phyloP scores from a whole-genome alignment of 129 eudicot genomes.

The Ambrosia artemisiifolia region DNA sequence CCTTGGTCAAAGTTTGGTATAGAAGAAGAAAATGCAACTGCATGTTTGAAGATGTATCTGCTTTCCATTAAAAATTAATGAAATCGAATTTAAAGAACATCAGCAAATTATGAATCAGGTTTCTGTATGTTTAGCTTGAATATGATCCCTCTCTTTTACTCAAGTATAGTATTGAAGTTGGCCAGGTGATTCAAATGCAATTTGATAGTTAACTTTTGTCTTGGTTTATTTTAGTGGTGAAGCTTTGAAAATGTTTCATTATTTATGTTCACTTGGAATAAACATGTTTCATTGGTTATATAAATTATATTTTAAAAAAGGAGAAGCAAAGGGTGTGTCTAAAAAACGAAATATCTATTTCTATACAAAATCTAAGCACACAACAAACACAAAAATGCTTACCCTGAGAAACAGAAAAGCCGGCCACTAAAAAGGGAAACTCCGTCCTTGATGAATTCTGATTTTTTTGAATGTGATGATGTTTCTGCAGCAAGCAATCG shows the following conservation, averaged over 20 bases:
- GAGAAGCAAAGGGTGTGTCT: background rate
- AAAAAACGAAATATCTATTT: background rate
- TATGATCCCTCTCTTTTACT: background rate
- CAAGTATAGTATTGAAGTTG: background rate
- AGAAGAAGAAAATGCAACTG: background rate
- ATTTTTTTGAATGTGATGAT: constrained; percentile 36
- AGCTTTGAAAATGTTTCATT: background rate
- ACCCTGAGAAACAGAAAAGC: constrained; percentile 86
- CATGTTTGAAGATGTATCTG: background rate
- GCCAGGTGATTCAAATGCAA: background rate
- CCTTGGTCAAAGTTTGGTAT: background rate
- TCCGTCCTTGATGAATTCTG: constrained; percentile 38
- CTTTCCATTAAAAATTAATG: background rate
- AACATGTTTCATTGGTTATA: background rate
- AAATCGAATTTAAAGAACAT: background rate
- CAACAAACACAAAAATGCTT: constrained; percentile 25
- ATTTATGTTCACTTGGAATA: background rate
- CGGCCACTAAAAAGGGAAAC: constrained; percentile 47
- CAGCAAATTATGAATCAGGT: background rate
- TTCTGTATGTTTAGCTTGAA: background rate
- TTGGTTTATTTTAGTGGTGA: background rate
- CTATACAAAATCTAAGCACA: background rate
- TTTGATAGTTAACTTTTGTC: background rate
- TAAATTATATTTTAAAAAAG: background rate
- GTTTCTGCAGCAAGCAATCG: constrained; percentile 40